Evolutionary conservation across 306 rosid species (phyloP).

Genomic region (Alnus glutinosa): DNA sequence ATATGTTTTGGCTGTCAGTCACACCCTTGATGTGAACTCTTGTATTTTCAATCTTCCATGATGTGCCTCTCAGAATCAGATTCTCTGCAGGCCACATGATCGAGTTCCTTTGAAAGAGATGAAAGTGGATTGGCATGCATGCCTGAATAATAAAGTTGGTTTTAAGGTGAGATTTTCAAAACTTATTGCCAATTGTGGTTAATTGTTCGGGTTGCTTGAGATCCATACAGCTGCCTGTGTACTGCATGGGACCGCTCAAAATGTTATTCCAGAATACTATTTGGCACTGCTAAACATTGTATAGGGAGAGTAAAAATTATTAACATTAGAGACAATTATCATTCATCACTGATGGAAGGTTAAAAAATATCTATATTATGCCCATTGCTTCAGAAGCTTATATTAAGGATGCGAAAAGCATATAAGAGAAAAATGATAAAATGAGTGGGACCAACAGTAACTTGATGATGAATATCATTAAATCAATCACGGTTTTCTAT

Average conservation of each 20-base stretch:
- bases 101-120: slow-evolving; percentile 90
- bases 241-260: background rate
- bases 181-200: slow-evolving; percentile 6
- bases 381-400: slow-evolving; percentile 5
- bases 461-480: background rate
- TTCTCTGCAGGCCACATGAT: slow-evolving; percentile 82
- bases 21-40: slow-evolving; percentile 10
- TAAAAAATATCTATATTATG: background rate
- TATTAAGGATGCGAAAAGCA: background rate
- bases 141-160: slow-evolving; percentile 91
- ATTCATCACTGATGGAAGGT: background rate
- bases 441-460: background rate
- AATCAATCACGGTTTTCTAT: background rate
- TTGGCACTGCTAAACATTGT: background rate
- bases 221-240: background rate
- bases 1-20: slow-evolving; percentile 12
- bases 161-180: slow-evolving; percentile 66
- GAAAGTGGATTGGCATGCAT: slow-evolving; percentile 91
- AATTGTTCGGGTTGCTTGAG: background rate
- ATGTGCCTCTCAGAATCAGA: slow-evolving; percentile 28
- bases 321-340: slow-evolving; percentile 1
- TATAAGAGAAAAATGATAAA: background rate
- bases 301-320: background rate
- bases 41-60: slow-evolving; percentile 13
- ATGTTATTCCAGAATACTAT: background rate